A percentile compares a stretch with the other conserved stretches of the same genome.
phyloP scores from a whole-genome alignment of 2,329 filamentous ascomycete genomes.

The Aspergillus unguis region DNA sequence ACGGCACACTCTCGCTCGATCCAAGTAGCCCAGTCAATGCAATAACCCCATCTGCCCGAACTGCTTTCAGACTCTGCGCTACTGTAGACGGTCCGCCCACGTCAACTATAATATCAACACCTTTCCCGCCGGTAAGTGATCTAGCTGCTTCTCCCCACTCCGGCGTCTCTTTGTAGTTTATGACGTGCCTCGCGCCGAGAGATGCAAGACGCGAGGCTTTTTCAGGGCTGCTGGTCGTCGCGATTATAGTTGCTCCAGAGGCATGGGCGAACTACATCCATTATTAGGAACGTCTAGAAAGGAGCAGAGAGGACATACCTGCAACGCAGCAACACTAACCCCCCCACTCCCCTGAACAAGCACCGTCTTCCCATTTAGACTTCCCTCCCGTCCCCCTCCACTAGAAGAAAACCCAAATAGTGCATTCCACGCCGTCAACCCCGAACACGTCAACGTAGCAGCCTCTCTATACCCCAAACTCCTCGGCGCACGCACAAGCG shows the following conservation, averaged over 20 bases:
- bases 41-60: conserved; percentile 50
- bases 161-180: conserved; percentile 54
- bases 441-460: conserved; percentile 47
- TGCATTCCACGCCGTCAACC: conserved; percentile 52
- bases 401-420: conserved; percentile 42
- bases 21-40: conserved; percentile 54
- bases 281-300: not conserved
- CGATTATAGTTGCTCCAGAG: conserved; percentile 55
- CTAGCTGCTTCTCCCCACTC: conserved; percentile 56
- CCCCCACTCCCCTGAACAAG: conserved; percentile 55
- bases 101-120: conserved; percentile 56
- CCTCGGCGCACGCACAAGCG: conserved; percentile 46
- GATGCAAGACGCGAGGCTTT: conserved; percentile 52
- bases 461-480: conserved; percentile 49
- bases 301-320: conserved; percentile 26
- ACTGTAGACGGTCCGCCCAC: conserved; percentile 55
- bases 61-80: conserved; percentile 41
- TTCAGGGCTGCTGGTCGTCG: conserved; percentile 52
- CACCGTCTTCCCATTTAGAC: conserved; percentile 40
- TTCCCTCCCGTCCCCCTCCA: conserved; percentile 20
- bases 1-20: conserved; percentile 34
- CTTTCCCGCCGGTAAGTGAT: conserved; percentile 47
- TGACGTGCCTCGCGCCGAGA: conserved; percentile 54
- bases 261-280: conserved; percentile 37
- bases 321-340: conserved; percentile 51